These are phyloP conservation scores for Fistulina hepatica DNA, from an alignment of 1,284 basidiomycete genomes.

Conservation along the genomic window DNA sequence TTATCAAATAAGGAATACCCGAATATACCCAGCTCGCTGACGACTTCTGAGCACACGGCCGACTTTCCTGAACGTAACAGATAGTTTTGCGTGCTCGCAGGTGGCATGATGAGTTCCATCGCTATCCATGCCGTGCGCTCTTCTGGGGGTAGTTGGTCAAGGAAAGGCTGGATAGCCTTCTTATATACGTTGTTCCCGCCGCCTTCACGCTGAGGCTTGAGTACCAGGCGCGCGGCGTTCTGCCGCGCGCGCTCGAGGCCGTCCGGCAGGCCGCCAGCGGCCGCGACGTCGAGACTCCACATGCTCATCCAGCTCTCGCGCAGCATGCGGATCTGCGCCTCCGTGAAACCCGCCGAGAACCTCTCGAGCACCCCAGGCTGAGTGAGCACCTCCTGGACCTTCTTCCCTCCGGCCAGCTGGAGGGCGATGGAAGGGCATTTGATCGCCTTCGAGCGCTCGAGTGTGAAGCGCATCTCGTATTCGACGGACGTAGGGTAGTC, in stretches of 20 bases:
- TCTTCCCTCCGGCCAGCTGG: conserved; percentile 93
- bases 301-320: conserved; percentile 70
- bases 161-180: conserved; percentile 67
- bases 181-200: conserved; percentile 97
- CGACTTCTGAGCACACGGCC: conserved; percentile 53
- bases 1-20: conserved; percentile 75
- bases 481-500: conserved; percentile 60
- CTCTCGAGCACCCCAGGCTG: conserved; percentile 64
- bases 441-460: conserved; percentile 78
- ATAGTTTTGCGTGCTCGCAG: conserved; percentile 54
- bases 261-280: conserved; percentile 27
- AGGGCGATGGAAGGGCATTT: conserved; percentile 89
- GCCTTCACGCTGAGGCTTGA: conserved; percentile 95
- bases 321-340: conserved; percentile 38
- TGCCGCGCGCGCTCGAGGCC: conserved; percentile 47
- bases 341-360: conserved; percentile 40
- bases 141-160: conserved; percentile 44
- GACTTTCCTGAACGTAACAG: conserved; percentile 53
- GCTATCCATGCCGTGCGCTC: conserved; percentile 82
- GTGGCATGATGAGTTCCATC: conserved; percentile 84
- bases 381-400: conserved; percentile 86
- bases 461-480: conserved; percentile 63
- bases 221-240: conserved; percentile 53
- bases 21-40: conserved; percentile 90
- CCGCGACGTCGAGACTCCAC: conserved; percentile 59